Base-by-base conservation (phyloP, 2,329 filamentous ascomycete genomes). In the Epichloe aotearoae region DNA sequence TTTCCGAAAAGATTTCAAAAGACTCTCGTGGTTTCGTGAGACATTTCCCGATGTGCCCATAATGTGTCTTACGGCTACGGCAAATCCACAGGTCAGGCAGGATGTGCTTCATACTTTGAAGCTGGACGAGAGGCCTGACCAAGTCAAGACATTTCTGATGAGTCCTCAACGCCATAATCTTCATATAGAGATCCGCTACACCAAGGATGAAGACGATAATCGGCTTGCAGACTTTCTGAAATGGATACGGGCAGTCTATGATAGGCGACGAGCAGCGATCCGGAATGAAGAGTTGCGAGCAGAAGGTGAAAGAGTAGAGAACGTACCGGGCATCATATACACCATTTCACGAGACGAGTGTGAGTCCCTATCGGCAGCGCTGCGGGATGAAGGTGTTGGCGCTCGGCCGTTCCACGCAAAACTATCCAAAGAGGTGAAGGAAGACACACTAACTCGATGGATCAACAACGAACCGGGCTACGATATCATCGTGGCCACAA, bases 401-500 rank as follows among this genome's bases (percentile, higher is more conserved):
- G 86, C 86, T 54, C 76, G 84, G 62, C 75, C 86, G 48, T 83
- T 89, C 69, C 80, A 88, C 68, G 77, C 84, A 47, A 80, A 84
- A 60, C 70, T 93, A 56, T 66, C 79, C 51, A 77, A 82, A 61
- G 72, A 82, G 6, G 74, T 78, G 51, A 89, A 88, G 61, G 83
- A 86, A 57, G 79, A 85, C 52, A 84, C 84, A 1, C 73, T 90
- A 4, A 67, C 75, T 15, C 76, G 77, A 17, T 91, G 86, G 86
- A 82, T 89, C 44, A 74, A 76, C 50, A 86, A 88, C 63, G 77
- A 80, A 50, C 74, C 77, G 26, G 85, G 85, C 1, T 95, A 93
- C 68, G 89, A 93, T 64, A 82, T 97, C 46, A 91, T 97, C 54
- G 89, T 96, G 30, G 91, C 91, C 2, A 97, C 91, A 0, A 97